A percentile compares a stretch with the other conserved stretches of the same genome.
These are phyloP conservation scores for Coemansia sp. DNA, from an alignment of 192 early-diverging fungal genomes.

Conservation along the genomic window DNA sequence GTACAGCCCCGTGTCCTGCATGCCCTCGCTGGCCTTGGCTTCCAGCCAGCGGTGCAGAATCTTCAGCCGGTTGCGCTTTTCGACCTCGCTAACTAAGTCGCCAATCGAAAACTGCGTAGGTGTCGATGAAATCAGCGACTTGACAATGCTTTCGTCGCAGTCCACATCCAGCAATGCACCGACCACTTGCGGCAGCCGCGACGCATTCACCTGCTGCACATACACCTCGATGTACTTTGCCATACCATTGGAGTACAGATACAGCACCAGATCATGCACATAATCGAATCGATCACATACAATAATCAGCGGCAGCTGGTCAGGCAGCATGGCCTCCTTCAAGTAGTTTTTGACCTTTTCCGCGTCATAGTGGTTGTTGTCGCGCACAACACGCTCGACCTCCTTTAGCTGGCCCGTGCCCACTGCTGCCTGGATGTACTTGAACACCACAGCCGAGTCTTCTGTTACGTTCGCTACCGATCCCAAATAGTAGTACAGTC, in stretches of 20 bases:
- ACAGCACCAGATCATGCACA: slow-evolving; percentile 96
- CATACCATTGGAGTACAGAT: slow-evolving; percentile 90
- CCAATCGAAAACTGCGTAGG: slow-evolving; percentile 80
- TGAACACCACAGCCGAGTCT: slow-evolving; percentile 94
- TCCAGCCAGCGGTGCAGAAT: slow-evolving; percentile 94
- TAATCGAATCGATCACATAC: slow-evolving; percentile 97
- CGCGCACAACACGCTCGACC: slow-evolving; percentile 95
- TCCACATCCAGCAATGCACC: slow-evolving; percentile 98
- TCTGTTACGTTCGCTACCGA: slow-evolving; percentile 94
- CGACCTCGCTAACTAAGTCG: slow-evolving; percentile 83
- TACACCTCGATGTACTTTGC: slow-evolving; percentile 98
- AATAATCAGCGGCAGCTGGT: slow-evolving; percentile 97
- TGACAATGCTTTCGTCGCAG: slow-evolving; percentile 93
- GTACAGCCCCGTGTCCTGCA: slow-evolving; percentile 85
- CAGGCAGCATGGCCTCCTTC: slow-evolving; percentile 93
- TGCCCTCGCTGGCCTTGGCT: slow-evolving; percentile 80
- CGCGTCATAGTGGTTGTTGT: slow-evolving; percentile 94
- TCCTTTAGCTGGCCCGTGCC: slow-evolving; percentile 93
- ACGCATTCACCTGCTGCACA: slow-evolving; percentile 97
- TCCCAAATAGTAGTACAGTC: slow-evolving; percentile 95
- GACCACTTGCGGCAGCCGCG: slow-evolving; percentile 90
- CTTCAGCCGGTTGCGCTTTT: slow-evolving; percentile 97
- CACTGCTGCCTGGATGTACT: slow-evolving; percentile 97
- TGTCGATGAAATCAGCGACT: slow-evolving; percentile 82
- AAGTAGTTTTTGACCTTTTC: slow-evolving; percentile 99